Percentiles rank a stretch among this genome's conserved stretches.
These are phyloP conservation scores for Pythium rhizo-oryzae DNA, from an alignment of 352 stramenopile species.

Conservation along the genomic window DNA sequence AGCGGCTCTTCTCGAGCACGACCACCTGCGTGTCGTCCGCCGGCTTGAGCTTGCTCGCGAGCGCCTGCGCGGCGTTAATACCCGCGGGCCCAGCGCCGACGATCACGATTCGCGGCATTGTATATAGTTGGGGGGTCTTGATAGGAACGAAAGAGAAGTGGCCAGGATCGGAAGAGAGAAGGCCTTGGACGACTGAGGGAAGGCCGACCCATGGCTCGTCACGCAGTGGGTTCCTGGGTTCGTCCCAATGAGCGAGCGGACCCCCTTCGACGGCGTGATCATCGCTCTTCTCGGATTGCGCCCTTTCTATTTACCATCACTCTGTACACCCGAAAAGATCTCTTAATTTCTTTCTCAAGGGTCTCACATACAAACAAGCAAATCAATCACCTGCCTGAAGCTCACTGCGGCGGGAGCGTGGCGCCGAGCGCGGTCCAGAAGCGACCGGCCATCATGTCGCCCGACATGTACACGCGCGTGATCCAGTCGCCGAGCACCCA, in stretches of 20 bases:
- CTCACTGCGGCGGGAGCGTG: neutral
- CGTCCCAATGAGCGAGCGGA: too few relatives aligned
- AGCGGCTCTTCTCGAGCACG: constrained; percentile 58
- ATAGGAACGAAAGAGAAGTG: too few relatives aligned
- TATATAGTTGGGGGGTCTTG: neutral
- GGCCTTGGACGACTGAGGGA: too few relatives aligned
- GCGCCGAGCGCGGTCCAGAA: constrained; percentile 15
- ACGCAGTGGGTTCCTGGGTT: too few relatives aligned
- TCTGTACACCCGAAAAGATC: too few relatives aligned
- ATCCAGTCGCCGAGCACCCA: constrained; percentile 56
- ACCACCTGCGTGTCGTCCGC: constrained; percentile 50
- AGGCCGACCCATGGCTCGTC: too few relatives aligned
- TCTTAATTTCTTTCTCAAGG: too few relatives aligned
- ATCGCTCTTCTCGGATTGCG: too few relatives aligned
- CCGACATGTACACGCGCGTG: constrained; percentile 49
- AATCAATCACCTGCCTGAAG: neutral
- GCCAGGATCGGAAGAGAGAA: too few relatives aligned
- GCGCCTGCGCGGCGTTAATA: constrained; percentile 42
- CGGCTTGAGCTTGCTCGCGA: constrained; percentile 41
- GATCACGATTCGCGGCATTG: constrained; percentile 49
- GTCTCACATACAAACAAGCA: neutral
- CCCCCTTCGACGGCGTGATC: too few relatives aligned
- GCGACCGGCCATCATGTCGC: constrained; percentile 37
- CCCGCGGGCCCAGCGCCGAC: constrained; percentile 60
- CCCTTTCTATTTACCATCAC: too few relatives aligned